Evolutionary conservation across 1,139 yeast species (phyloP).

Genomic region (Blastobotrys illinoisensis): DNA sequence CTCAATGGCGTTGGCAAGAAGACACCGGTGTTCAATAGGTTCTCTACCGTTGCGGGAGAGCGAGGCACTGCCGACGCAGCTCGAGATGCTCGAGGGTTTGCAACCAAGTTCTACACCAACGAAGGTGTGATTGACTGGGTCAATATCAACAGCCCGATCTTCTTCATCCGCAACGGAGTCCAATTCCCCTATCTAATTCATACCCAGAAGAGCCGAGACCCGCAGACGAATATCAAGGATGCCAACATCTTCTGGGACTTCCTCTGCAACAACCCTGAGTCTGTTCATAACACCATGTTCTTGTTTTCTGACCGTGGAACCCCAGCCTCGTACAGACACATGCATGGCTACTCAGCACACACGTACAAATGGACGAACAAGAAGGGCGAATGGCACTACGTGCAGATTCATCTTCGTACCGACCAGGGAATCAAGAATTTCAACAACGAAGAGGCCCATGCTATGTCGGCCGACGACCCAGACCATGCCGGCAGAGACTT

Average conservation of each 20-base stretch:
- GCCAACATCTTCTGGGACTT: conserved; percentile 64
- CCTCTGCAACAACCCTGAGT: conserved; percentile 53
- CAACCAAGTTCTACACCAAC: conserved; percentile 74
- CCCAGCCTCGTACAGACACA: conserved; percentile 54
- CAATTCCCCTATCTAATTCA: conserved; percentile 84
- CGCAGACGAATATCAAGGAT: conserved; percentile 74
- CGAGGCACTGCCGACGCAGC: conserved; percentile 75
- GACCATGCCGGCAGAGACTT: conserved; percentile 54
- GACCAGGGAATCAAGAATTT: conserved; percentile 57
- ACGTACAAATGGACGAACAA: conserved; percentile 61
- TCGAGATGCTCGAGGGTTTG: conserved; percentile 82
- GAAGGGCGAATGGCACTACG: conserved; percentile 57
- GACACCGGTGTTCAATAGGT: conserved; percentile 64
- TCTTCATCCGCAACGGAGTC: conserved; percentile 75
- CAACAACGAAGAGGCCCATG: conserved; percentile 49
- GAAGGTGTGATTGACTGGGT: conserved; percentile 84
- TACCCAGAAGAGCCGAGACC: conserved; percentile 69
- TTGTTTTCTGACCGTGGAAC: conserved; percentile 66
- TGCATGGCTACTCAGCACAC: conserved; percentile 73
- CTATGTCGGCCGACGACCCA: conserved; percentile 52
- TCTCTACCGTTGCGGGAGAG: conserved; percentile 86
- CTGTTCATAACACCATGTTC: conserved; percentile 54
- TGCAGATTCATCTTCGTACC: conserved; percentile 55
- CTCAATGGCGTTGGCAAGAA: conserved; percentile 67
- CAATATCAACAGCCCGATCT: conserved; percentile 79